Evolutionary conservation across 345 rosid species (phyloP).

Genomic region (Hibiscus syriacus): DNA sequence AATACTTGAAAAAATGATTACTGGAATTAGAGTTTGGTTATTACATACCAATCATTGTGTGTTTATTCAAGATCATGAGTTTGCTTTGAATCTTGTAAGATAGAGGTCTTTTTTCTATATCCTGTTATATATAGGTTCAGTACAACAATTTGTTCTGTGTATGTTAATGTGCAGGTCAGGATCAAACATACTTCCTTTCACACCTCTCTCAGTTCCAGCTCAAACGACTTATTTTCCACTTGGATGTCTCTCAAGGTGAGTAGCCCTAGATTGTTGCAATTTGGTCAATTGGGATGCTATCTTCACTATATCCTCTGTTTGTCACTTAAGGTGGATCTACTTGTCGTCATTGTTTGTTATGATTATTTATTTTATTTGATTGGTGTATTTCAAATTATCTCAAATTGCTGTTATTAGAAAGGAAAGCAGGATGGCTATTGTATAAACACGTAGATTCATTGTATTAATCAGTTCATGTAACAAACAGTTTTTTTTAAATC

Average conservation of each 20-base stretch:
- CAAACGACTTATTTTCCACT: constrained; percentile 69
- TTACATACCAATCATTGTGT: too few relatives aligned
- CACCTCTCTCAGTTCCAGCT: constrained; percentile 82
- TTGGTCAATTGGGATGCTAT: background rate
- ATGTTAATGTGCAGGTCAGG: constrained; percentile 46
- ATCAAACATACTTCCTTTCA: constrained; percentile 93
- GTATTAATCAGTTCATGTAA: background rate
- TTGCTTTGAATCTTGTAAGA: background rate
- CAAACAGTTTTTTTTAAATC: background rate
- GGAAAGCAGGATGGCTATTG: background rate
- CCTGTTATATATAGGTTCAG: background rate
- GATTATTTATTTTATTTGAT: too few relatives aligned
- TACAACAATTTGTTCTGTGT: background rate
- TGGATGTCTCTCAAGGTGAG: constrained; percentile 63
- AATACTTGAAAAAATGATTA: too few relatives aligned
- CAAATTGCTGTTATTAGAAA: too few relatives aligned
- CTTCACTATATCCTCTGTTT: background rate
- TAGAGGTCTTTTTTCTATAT: background rate
- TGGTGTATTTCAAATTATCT: too few relatives aligned
- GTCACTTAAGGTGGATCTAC: too few relatives aligned
- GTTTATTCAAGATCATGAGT: background rate
- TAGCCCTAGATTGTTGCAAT: background rate
- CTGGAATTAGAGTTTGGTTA: too few relatives aligned
- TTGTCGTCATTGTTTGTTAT: too few relatives aligned
- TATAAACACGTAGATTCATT: background rate